These are phyloP conservation scores for Hypoxylon sp. DNA, from an alignment of 2,329 filamentous ascomycete genomes.

Conservation along the genomic window DNA sequence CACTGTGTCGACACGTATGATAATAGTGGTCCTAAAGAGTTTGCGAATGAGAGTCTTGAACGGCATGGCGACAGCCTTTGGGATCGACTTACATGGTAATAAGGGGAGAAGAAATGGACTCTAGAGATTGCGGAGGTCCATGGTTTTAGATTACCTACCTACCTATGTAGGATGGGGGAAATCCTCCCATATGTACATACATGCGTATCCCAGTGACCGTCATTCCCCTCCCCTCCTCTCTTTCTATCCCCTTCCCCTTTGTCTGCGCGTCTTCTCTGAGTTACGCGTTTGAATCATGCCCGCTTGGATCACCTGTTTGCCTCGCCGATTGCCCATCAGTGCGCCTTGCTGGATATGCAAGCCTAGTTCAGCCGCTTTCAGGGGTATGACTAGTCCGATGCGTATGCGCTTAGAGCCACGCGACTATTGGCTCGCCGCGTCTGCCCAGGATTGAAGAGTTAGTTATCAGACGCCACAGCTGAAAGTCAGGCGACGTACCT, in stretches of 20 bases:
- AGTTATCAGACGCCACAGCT: constrained; percentile 31
- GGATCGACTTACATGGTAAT: constrained; percentile 25
- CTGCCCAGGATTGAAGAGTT: not conserved
- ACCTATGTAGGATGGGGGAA: constrained; percentile 1
- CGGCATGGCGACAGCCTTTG: constrained; percentile 1
- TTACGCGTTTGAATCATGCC: not conserved
- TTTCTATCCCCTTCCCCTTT: not conserved
- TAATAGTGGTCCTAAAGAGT: constrained; percentile 28
- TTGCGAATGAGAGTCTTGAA: constrained; percentile 33
- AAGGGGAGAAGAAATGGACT: not conserved
- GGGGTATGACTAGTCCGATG: constrained; percentile 30
- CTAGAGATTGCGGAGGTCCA: not conserved
- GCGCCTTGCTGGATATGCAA: constrained; percentile 22
- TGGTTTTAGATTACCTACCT: constrained; percentile 11
- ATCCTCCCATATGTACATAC: constrained; percentile 4
- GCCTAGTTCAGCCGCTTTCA: constrained; percentile 24
- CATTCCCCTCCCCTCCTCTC: not conserved
- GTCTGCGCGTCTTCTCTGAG: not conserved
- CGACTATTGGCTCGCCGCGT: constrained; percentile 19
- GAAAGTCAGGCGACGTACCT: constrained; percentile 25
- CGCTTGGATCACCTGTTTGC: not conserved
- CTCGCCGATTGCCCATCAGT: constrained; percentile 1
- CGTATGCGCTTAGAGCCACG: constrained; percentile 27
- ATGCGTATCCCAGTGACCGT: not conserved
- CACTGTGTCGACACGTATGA: constrained; percentile 18